These are phyloP conservation scores for Zoysia matrella DNA, from an alignment of 202 grass and related monocot species.

Conservation along the genomic window DNA sequence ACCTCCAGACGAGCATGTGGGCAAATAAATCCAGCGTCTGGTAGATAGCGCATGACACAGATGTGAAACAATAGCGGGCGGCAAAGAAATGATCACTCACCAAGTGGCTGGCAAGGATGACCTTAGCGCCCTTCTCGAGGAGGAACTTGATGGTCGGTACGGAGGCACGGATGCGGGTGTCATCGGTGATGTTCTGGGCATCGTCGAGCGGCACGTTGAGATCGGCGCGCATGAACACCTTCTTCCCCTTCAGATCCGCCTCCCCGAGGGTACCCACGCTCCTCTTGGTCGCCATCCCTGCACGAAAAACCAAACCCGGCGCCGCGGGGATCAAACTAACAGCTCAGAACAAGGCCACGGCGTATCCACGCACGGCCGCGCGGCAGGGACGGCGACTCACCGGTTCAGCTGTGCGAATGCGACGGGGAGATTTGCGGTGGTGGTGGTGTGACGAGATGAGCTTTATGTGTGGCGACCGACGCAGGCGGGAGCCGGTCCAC, in stretches of 20 bases:
- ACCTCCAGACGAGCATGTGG: background rate
- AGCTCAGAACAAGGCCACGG: background rate
- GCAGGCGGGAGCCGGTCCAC: background rate
- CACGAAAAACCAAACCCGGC: background rate
- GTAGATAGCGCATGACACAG: background rate
- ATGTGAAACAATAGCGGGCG: background rate
- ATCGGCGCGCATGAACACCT: slow-evolving; percentile 86
- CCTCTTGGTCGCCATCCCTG: slow-evolving; percentile 87
- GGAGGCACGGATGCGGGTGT: slow-evolving; percentile 28
- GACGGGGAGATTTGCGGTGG: slow-evolving; percentile 17
- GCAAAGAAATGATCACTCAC: slow-evolving; percentile 33
- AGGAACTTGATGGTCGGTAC: slow-evolving; percentile 91
- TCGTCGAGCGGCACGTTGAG: slow-evolving; percentile 95
- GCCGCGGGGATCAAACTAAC: background rate
- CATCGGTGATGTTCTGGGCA: slow-evolving; percentile 78
- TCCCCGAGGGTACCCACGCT: slow-evolving; percentile 78
- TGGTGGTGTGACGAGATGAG: slow-evolving; percentile 16
- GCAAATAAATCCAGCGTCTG: background rate
- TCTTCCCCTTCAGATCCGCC: slow-evolving; percentile 88
- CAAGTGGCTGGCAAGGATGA: slow-evolving; percentile 86
- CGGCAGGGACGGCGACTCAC: slow-evolving; percentile 28
- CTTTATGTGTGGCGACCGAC: slow-evolving; percentile 3
- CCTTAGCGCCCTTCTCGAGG: slow-evolving; percentile 68
- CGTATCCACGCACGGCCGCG: background rate
- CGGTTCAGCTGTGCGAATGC: slow-evolving; percentile 19